Base-by-base conservation (phyloP, 768 basidiomycete genomes). In the Mycena filopes region DNA sequence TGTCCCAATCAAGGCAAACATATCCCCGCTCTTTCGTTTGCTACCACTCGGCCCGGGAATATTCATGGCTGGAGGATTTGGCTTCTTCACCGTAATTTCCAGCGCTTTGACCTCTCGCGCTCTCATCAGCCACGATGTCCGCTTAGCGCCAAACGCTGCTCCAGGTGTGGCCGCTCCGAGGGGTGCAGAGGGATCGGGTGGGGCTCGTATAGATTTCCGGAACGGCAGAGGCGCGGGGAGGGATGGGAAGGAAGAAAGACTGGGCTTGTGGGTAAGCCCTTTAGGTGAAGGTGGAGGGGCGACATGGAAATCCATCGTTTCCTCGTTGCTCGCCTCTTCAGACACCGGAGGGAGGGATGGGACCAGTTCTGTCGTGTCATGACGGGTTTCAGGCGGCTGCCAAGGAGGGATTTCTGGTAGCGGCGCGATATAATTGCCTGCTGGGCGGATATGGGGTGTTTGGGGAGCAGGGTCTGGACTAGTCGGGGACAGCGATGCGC, bases 101-200 rank as follows among this genome's bases (percentile, higher is more conserved):
- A 87, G 77, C 20, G 90, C 90, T 67, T 90, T 90, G 26, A 83
- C 88, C 71, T 92, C 90, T 38, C 92, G 83, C 16, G 89, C 93
- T 70, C 91, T 92, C 76, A 86, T 87, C 57, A 94, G 75, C 93
- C 93, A 94, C 4, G 93, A 94, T 11, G 90, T 90, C 33, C 92
- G 87, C 71, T 91, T 93, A 3, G 86, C 87, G 12, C 80, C 80
- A 28, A 76, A 73, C 23, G 78, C 72, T 6, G 77, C 75, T n/a
- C 82, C 79, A 41, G 83, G 81, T 3, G 82, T 83, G 18, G 78
- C 78, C 23, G 76, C 76, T 4, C 81, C 80, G 23, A 79, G 62
- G 33, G 75, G 67, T 36, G 72, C 64, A 1, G 80, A 80, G 43
- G 82, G 74, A 21, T 89, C 90, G 21, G 81, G 81, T 36, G 79